These are phyloP conservation scores for Eucalyptus cloeziana DNA, from an alignment of 345 rosid species.

Conservation along the genomic window DNA sequence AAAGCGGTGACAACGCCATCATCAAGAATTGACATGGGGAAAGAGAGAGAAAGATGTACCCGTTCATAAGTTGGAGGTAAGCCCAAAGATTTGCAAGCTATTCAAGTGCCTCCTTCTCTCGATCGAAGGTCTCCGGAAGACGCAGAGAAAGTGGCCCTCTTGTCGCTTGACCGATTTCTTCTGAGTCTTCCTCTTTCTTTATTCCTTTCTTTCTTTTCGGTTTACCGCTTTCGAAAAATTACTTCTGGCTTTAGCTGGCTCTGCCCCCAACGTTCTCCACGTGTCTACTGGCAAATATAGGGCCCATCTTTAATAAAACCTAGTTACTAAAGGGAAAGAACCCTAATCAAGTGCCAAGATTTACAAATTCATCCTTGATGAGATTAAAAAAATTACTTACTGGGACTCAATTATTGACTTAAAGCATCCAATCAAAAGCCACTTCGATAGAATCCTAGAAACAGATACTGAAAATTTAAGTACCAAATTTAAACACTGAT, in stretches of 20 bases:
- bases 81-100: background rate
- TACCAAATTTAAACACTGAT: background rate
- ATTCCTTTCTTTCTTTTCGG: background rate
- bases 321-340: too few relatives aligned
- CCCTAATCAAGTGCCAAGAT: background rate
- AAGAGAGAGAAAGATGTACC: background rate
- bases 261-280: background rate
- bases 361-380: background rate
- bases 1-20: background rate
- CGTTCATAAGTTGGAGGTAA: background rate
- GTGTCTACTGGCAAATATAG: background rate
- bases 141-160: background rate
- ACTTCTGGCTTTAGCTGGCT: background rate
- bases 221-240: background rate
- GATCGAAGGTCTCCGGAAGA: background rate
- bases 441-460: background rate
- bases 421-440: background rate
- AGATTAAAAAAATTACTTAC: background rate
- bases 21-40: background rate
- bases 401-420: background rate
- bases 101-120: background rate
- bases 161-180: background rate
- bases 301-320: background rate
- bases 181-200: background rate
- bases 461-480: background rate